Evolutionary conservation across 805 yeast species (phyloP).

Genomic region (Naumovozyma baii): DNA sequence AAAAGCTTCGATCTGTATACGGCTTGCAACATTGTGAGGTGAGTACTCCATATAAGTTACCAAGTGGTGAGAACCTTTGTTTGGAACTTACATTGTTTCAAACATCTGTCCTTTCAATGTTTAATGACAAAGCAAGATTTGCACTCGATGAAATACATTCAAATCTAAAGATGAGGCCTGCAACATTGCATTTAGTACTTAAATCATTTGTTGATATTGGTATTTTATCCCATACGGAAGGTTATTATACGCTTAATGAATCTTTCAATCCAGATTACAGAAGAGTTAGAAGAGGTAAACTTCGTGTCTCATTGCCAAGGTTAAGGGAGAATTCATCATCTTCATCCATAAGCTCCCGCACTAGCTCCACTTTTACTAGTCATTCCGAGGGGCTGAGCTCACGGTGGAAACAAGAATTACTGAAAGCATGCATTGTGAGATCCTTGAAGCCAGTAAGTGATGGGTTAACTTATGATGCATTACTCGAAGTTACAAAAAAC

Average conservation of each 20-base stretch:
- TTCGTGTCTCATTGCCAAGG: conserved; percentile 13
- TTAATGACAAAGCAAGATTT: conserved; percentile 14
- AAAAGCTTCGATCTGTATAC: conserved; percentile 14
- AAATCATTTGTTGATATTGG: conserved; percentile 15
- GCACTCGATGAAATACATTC: conserved; percentile 7
- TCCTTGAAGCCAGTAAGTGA: conserved; percentile 12
- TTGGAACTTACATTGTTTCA: conserved; percentile 23
- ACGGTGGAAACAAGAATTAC: conserved; percentile 23
- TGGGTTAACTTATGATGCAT: conserved; percentile 7
- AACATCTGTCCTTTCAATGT: conserved; percentile 17
- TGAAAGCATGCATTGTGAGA: conserved; percentile 22
- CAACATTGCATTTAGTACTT: conserved; percentile 7
- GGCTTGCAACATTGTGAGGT: conserved; percentile 26
- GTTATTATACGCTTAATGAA: conserved; percentile 12
- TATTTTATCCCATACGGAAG: conserved; percentile 7
- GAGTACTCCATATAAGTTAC: conserved; percentile 11
- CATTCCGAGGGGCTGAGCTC: conserved; percentile 20
- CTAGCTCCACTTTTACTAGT: background rate
- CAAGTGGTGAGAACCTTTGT: conserved; percentile 7
- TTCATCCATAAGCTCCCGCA: background rate
- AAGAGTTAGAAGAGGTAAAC: conserved; percentile 15
- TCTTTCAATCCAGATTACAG: conserved; percentile 15
- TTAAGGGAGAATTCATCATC: background rate
- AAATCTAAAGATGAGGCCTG: conserved; percentile 3
- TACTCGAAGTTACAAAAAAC: conserved; percentile 8